Percentiles rank a stretch among this genome's conserved stretches.
Conservation (phyloP, 2,329 filamentous ascomycete genomes). For the Trichoderma sp. region DNA sequence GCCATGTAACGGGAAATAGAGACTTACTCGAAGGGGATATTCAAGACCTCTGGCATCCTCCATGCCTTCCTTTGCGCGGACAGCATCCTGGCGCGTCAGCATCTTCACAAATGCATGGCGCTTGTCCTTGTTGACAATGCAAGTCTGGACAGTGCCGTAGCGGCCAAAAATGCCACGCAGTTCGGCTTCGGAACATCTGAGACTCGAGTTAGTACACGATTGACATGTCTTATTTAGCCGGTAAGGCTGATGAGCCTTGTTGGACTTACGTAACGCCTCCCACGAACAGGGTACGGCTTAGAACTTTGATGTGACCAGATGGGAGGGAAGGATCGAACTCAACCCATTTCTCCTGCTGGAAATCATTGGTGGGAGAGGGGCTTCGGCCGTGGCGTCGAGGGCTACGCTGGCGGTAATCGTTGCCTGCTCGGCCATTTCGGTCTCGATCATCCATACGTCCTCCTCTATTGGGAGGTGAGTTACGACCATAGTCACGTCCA, state of each 20-base stretch:
- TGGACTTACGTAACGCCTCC: conserved; percentile 83
- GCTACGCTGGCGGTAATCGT: conserved; percentile 86
- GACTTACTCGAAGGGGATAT: conserved; percentile 70
- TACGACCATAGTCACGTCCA: conserved; percentile 67
- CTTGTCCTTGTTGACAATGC: conserved; percentile 97
- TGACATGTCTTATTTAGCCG: neutral
- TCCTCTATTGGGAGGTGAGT: conserved; percentile 59
- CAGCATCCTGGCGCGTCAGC: conserved; percentile 84
- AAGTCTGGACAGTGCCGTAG: conserved; percentile 90
- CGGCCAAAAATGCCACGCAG: conserved; percentile 78
- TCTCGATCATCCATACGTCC: conserved; percentile 52
- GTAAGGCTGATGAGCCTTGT: conserved; percentile 11
- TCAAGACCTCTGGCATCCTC: conserved; percentile 75
- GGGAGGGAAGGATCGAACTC: conserved; percentile 77
- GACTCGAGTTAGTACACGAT: conserved; percentile 30
- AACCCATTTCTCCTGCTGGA: conserved; percentile 66
- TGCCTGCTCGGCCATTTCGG: conserved; percentile 56
- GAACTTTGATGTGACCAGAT: conserved; percentile 81
- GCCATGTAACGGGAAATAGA: neutral
- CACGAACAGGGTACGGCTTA: conserved; percentile 94
- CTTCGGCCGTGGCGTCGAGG: conserved; percentile 71
- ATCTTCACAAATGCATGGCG: conserved; percentile 99
- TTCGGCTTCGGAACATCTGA: conserved; percentile 75
- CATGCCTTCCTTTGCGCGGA: conserved; percentile 84
- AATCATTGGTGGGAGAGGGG: conserved; percentile 55